Percentiles rank a stretch among this genome's conserved stretches.
Evolutionary conservation across 2,329 filamentous ascomycete genomes (phyloP).

Genomic region (Aspergillus sojae): DNA sequence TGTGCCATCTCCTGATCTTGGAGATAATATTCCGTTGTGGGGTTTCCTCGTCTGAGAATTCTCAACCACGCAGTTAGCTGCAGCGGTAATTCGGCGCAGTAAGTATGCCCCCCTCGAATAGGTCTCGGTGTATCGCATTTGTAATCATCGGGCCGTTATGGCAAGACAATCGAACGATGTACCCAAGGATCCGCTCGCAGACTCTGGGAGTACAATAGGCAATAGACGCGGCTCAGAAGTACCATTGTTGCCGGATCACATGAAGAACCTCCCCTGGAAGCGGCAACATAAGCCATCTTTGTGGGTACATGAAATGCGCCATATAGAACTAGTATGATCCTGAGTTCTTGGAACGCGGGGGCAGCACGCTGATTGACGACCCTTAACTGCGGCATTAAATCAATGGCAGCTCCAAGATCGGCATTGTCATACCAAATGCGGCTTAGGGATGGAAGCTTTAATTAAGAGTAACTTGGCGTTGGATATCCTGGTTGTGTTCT

Average conservation of each 20-base stretch:
- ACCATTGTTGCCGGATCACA: not conserved
- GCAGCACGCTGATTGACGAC: not conserved
- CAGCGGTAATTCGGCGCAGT: too few relatives aligned
- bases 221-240: not conserved
- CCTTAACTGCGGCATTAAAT: not conserved
- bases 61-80: not conserved
- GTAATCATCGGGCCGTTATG: not conserved
- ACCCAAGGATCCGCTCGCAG: not conserved
- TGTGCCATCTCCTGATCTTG: not conserved
- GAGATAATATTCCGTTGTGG: not conserved
- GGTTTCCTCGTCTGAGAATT: not conserved
- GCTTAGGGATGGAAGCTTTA: not conserved
- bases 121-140: not conserved
- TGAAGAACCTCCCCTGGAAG: not conserved
- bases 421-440: not conserved
- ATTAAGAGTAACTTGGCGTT: not conserved
- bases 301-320: not conserved
- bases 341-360: not conserved
- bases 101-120: not conserved
- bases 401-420: not conserved
- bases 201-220: not conserved
- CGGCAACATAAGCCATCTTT: not conserved
- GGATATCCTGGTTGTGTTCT: not conserved
- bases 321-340: not conserved
- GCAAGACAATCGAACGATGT: not conserved